Percentiles rank a stretch among this genome's conserved stretches.
These are phyloP conservation scores for Boletus edulis DNA, from an alignment of 768 basidiomycete genomes.

Conservation along the genomic window DNA sequence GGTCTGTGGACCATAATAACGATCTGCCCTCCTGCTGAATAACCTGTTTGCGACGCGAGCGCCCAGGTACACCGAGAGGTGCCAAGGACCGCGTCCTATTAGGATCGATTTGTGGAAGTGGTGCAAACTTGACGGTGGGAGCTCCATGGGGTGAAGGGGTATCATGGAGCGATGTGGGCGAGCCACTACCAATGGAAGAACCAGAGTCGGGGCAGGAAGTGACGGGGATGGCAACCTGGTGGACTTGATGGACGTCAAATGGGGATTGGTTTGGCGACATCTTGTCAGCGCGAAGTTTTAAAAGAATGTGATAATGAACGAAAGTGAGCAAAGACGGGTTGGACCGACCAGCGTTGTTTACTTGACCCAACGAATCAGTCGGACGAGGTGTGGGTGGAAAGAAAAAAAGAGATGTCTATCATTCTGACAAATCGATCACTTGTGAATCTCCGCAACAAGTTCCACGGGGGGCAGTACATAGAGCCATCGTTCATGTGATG, in stretches of 20 bases:
- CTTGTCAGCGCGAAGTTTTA: not conserved
- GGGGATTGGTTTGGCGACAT: constrained; percentile 13
- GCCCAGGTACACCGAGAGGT: constrained; percentile 55
- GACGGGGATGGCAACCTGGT: constrained; percentile 12
- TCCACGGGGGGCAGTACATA: not conserved
- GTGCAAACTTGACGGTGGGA: constrained; percentile 54
- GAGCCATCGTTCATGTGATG: constrained; percentile 37
- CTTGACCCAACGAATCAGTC: too few species aligned
- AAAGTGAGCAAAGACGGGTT: constrained; percentile 7
- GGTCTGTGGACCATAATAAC: constrained; percentile 20
- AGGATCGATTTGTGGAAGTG: constrained; percentile 52
- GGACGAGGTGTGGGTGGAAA: too few species aligned
- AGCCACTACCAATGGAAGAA: constrained; percentile 13
- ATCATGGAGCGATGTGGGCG: constrained; percentile 12
- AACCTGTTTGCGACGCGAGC: constrained; percentile 25
- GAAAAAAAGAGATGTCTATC: not conserved
- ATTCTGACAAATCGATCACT: not conserved
- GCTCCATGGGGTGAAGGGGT: constrained; percentile 13
- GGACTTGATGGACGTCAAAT: constrained; percentile 17
- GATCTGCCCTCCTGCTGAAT: constrained; percentile 20
- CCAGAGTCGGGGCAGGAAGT: constrained; percentile 12
- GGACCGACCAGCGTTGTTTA: constrained; percentile 14
- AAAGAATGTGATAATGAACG: constrained; percentile 25
- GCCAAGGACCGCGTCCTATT: constrained; percentile 46
- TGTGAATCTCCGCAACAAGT: too few species aligned